phyloP scores from a whole-genome alignment of 2,329 filamentous ascomycete genomes.

The Cladophialophora chaetospira region DNA sequence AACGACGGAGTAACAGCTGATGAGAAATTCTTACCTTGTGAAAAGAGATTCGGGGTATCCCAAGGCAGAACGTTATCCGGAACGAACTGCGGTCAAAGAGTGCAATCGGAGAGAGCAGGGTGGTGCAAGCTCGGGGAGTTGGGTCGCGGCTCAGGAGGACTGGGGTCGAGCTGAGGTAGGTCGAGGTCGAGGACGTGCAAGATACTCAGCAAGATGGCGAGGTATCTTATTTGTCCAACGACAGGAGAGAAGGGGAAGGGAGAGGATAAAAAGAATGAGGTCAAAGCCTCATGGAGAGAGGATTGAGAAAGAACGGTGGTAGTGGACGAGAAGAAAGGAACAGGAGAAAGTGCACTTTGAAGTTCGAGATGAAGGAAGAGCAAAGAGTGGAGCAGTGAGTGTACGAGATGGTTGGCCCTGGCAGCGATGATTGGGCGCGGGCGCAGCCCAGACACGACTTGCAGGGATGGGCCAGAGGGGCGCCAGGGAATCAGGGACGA shows the following conservation, averaged over 20 bases:
- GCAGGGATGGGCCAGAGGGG: slow-evolving; percentile 21
- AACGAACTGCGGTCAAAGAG: slow-evolving; percentile 28
- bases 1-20: neutral
- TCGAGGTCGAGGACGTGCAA: slow-evolving; percentile 31
- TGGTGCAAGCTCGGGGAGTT: slow-evolving; percentile 15
- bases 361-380: slow-evolving; percentile 23
- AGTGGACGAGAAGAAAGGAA: slow-evolving; percentile 24
- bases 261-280: slow-evolving; percentile 27
- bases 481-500: slow-evolving; percentile 21
- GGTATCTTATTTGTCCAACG: slow-evolving; percentile 30
- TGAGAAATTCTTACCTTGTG: slow-evolving; percentile 7
- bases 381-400: slow-evolving; percentile 25
- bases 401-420: slow-evolving; percentile 26
- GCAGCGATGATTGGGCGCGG: slow-evolving; percentile 26
- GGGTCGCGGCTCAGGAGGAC: slow-evolving; percentile 25
- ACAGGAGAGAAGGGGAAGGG: slow-evolving; percentile 25
- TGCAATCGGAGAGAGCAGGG: slow-evolving; percentile 20
- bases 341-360: slow-evolving; percentile 17
- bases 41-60: slow-evolving; percentile 4
- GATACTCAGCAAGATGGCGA: slow-evolving; percentile 29
- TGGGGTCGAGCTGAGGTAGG: slow-evolving; percentile 21
- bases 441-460: slow-evolving; percentile 27
- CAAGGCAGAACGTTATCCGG: slow-evolving; percentile 31
- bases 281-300: slow-evolving; percentile 26
- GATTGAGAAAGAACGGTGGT: slow-evolving; percentile 14